Base-by-base conservation (phyloP, 345 rosid species). In the Corchorus capsularis region DNA sequence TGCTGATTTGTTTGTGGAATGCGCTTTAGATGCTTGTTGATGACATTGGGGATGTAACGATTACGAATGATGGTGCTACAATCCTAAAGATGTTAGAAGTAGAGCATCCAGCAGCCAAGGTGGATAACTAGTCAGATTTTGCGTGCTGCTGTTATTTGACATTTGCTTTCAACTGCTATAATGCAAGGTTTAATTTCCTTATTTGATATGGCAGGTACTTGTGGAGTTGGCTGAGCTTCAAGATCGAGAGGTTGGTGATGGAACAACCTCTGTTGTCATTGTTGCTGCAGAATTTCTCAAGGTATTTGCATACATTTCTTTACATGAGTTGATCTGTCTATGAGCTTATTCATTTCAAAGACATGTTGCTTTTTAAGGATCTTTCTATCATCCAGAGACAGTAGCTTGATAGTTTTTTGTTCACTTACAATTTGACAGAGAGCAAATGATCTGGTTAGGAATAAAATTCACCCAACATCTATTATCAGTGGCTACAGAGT, bases 41-140 rank as follows among this genome's bases (percentile, higher is more conserved):
- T 87, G 98, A 96, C 80, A 91, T 92, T 71, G 95, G 99, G 67
- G 99, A 96, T 71, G 97, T 94, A 39, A 92, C 97, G 14, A 94
- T 96, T 62, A 96, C 99, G 8, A 91, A 94, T 75, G 99, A 96
- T 46, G 98, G 99, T 77, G 98, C 97, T 19, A 96, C 99, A 1
- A 91, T 96, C 72, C 90, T 96, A 39, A 91, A 93, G 82, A 93
- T 94, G 98, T 71, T 94, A 78, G 98, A 96, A 77, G 97, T 94
- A 56, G 98, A 96, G 85, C 99, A 92, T 82, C 98, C 99, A 2
- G 97, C 99, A 81, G 99, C 98, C 68, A 94, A 96, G 95, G 97
- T 96, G 57, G 47, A 70, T 72, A 19, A 50, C 20, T 52, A 16
- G 2, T 45, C 10, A 0, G 22, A 16, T 80, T 71, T 68, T 52